A percentile compares a stretch with the other conserved stretches of the same genome.
These are phyloP conservation scores for Echria macrotheca DNA, from an alignment of 495 filamentous ascomycete species.

Conservation along the genomic window DNA sequence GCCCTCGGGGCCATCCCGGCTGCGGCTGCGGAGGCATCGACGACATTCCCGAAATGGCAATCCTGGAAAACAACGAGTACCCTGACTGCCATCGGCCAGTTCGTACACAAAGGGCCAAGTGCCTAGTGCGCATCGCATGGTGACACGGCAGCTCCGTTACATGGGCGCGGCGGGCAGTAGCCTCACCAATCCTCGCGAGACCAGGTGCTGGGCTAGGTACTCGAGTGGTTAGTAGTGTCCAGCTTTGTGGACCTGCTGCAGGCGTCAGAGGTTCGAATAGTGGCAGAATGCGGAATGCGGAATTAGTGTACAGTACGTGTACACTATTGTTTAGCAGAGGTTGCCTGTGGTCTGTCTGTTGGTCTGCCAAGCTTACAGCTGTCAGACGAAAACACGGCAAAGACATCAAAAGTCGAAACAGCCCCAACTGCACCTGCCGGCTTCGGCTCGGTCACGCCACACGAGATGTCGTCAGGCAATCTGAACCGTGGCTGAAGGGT, in stretches of 20 bases:
- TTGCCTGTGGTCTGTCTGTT: too few relatives aligned
- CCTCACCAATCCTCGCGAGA: background rate
- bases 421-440: constrained; percentile 12
- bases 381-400: too few relatives aligned
- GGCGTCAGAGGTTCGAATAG: background rate
- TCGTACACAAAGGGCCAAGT: too few relatives aligned
- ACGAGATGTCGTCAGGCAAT: constrained; percentile 1
- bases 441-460: constrained; percentile 12
- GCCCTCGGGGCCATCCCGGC: background rate
- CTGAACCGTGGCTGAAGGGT: constrained; percentile 6
- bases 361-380: too few relatives aligned
- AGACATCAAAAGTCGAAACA: too few relatives aligned
- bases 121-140: too few relatives aligned
- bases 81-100: too few relatives aligned
- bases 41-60: constrained; percentile 33
- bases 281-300: too few relatives aligned
- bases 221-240: background rate
- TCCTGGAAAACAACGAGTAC: too few relatives aligned
- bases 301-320: too few relatives aligned
- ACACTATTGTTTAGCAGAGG: too few relatives aligned
- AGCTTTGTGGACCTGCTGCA: background rate
- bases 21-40: constrained; percentile 27
- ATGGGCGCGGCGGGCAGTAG: background rate
- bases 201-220: background rate
- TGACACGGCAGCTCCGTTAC: constrained; percentile 13